phyloP scores from a whole-genome alignment of 2,329 filamentous ascomycete species.

The Fusarium torreyae region DNA sequence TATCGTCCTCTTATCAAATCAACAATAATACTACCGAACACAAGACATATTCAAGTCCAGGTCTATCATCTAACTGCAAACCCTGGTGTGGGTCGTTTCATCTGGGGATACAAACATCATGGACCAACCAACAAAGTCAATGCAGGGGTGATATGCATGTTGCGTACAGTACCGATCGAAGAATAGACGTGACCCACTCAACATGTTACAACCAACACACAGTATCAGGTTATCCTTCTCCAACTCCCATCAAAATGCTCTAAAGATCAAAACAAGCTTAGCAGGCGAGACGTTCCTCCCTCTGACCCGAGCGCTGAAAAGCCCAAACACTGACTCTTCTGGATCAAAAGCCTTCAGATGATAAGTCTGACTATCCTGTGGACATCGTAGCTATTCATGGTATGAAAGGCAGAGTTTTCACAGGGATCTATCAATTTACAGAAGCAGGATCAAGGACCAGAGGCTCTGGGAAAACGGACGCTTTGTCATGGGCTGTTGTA shows the following conservation, averaged over 20 bases:
- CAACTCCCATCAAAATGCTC: not conserved
- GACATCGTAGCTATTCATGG: not conserved
- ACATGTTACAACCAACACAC: not conserved
- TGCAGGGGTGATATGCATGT: not conserved
- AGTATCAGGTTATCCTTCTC: not conserved
- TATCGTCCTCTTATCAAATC: too few relatives aligned
- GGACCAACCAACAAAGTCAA: not conserved
- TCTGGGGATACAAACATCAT: too few relatives aligned
- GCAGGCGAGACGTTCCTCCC: not conserved
- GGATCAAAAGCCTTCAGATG: not conserved
- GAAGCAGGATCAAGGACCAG: slow-evolving; percentile 42
- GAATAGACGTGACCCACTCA: not conserved
- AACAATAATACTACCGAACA: too few relatives aligned
- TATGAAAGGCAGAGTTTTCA: slow-evolving; percentile 29
- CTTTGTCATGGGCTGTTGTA: slow-evolving; percentile 54
- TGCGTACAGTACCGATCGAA: not conserved
- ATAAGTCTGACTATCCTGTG: not conserved
- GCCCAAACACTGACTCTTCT: not conserved
- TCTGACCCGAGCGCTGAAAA: not conserved
- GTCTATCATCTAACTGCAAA: too few relatives aligned
- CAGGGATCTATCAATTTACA: slow-evolving; percentile 46
- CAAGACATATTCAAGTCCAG: too few relatives aligned
- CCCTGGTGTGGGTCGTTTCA: too few relatives aligned
- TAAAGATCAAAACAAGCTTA: not conserved
- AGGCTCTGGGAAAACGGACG: slow-evolving; percentile 50